A percentile compares a stretch with the other conserved stretches of the same genome.
Evolutionary conservation across 2,329 filamentous ascomycete genomes (phyloP).

Genomic region (Teratosphaeria epicoccoides): DNA sequence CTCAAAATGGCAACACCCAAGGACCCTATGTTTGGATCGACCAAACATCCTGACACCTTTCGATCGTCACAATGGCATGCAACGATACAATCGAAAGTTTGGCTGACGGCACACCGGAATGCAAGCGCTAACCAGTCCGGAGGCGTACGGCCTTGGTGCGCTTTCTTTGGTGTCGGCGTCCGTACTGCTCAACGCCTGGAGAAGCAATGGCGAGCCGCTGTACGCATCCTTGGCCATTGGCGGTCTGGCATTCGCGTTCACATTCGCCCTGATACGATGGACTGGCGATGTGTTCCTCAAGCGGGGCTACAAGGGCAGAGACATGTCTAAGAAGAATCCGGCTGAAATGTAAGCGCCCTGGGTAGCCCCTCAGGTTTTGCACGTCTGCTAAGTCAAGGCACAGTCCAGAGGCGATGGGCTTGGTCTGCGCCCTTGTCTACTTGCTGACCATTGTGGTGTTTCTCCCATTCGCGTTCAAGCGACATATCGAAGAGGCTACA

Average conservation of each 20-base stretch:
- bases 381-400: conserved; percentile 14
- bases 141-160: conserved; percentile 48
- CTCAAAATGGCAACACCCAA: neutral
- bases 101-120: conserved; percentile 7
- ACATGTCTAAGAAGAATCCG: conserved; percentile 68
- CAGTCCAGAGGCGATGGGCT: conserved; percentile 90
- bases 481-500: conserved; percentile 90
- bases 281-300: conserved; percentile 80
- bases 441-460: conserved; percentile 81
- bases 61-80: neutral
- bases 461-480: conserved; percentile 95
- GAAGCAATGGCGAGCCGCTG: conserved; percentile 77
- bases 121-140: conserved; percentile 38
- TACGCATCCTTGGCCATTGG: conserved; percentile 81
- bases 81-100: neutral
- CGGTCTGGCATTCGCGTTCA: conserved; percentile 68
- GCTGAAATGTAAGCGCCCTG: conserved; percentile 56
- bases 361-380: conserved; percentile 1
- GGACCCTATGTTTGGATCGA: neutral
- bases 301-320: conserved; percentile 78
- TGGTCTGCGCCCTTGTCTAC: conserved; percentile 85
- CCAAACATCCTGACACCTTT: neutral
- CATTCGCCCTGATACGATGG: conserved; percentile 85
- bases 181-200: conserved; percentile 70
- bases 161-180: conserved; percentile 60